phyloP scores from a whole-genome alignment of 2,329 filamentous ascomycete genomes.

The Fusarium sambucinum region DNA sequence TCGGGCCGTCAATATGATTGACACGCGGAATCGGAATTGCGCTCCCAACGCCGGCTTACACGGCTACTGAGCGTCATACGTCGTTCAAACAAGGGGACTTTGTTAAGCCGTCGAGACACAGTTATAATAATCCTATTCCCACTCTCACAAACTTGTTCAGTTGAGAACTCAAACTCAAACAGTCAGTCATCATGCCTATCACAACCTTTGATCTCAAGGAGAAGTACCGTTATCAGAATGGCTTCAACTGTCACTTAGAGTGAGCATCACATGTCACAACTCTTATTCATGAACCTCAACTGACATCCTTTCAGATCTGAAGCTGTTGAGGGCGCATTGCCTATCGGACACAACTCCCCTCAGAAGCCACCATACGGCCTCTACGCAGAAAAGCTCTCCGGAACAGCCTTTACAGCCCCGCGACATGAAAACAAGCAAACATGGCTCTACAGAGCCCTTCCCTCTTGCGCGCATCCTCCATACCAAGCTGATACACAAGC shows the following conservation, averaged over 20 bases:
- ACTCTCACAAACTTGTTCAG: not conserved
- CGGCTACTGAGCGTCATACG: slow-evolving; percentile 41
- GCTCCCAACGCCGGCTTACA: slow-evolving; percentile 37
- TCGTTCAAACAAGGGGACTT: slow-evolving; percentile 26
- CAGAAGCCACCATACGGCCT: slow-evolving; percentile 83
- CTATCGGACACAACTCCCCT: slow-evolving; percentile 82
- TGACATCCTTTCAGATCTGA: slow-evolving; percentile 69
- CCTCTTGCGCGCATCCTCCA: slow-evolving; percentile 70
- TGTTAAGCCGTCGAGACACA: slow-evolving; percentile 26
- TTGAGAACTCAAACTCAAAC: not conserved
- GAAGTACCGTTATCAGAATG: slow-evolving; percentile 81
- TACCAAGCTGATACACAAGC: slow-evolving; percentile 61
- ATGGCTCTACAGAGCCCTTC: slow-evolving; percentile 78
- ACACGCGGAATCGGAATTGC: slow-evolving; percentile 49
- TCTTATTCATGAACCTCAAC: not conserved
- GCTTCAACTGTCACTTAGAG: slow-evolving; percentile 83
- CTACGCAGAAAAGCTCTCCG: slow-evolving; percentile 84
- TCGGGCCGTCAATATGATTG: slow-evolving; percentile 44
- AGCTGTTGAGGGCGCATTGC: slow-evolving; percentile 79
- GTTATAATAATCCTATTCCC: slow-evolving; percentile 43
- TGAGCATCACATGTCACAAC: slow-evolving; percentile 57
- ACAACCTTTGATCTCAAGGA: slow-evolving; percentile 63
- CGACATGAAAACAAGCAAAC: slow-evolving; percentile 76
- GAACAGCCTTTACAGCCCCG: slow-evolving; percentile 78
- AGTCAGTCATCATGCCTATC: slow-evolving; percentile 59